phyloP scores from a whole-genome alignment of 2,329 filamentous ascomycete genomes.

The Xylaria sp. region DNA sequence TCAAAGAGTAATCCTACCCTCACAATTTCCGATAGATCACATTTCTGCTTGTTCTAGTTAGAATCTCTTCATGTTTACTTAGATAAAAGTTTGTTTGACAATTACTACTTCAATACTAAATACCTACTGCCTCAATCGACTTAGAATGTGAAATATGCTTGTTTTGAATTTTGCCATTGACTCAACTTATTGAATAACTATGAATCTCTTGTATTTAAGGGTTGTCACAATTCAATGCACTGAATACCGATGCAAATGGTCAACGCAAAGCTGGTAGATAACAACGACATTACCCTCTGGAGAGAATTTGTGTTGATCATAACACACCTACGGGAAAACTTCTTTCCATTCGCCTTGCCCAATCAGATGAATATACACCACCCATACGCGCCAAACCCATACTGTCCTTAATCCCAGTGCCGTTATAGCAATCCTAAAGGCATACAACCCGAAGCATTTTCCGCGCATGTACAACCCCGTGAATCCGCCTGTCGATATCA shows the following conservation, averaged over 20 bases:
- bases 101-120: no score
- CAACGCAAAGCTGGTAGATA: not conserved
- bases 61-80: no score
- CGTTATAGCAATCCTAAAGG: not conserved
- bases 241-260: not conserved
- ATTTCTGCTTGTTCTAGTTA: no score
- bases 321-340: not conserved
- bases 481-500: not conserved
- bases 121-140: not conserved
- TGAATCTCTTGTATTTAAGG: no score
- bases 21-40: no score
- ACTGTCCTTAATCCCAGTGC: not conserved
- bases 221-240: no score
- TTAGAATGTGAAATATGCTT: not conserved
- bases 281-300: not conserved
- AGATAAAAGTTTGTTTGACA: no score
- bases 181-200: not conserved
- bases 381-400: not conserved
- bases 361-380: not conserved
- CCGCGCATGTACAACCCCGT: conserved; percentile 4
- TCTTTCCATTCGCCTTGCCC: not conserved
- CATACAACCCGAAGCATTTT: not conserved
- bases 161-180: not conserved
- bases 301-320: no score
- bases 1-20: no score